phyloP scores from a whole-genome alignment of 352 stramenopile genomes.

The Pythium coloratum region DNA sequence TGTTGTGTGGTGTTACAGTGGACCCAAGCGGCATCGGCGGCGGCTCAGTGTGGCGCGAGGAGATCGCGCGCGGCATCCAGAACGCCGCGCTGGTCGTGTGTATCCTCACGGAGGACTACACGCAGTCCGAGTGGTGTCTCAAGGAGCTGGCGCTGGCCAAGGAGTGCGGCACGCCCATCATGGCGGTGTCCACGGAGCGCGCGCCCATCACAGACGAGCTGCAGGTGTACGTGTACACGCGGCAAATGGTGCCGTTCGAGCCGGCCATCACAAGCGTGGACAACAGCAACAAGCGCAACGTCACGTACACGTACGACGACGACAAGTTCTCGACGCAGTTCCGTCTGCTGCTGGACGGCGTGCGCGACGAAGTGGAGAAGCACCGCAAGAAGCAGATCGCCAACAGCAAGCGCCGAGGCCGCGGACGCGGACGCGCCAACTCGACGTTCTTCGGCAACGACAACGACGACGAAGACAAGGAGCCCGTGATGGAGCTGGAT shows the following conservation, averaged over 20 bases:
- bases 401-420: slow-evolving; percentile 31
- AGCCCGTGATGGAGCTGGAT: slow-evolving; percentile 28
- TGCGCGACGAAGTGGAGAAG: slow-evolving; percentile 77
- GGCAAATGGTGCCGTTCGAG: slow-evolving; percentile 83
- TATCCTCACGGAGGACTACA: slow-evolving; percentile 75
- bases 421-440: slow-evolving; percentile 10
- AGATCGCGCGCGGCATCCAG: slow-evolving; percentile 78
- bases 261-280: slow-evolving; percentile 60
- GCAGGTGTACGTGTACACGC: slow-evolving; percentile 85
- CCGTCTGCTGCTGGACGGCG: slow-evolving; percentile 63
- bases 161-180: slow-evolving; percentile 62
- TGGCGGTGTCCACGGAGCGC: slow-evolving; percentile 65
- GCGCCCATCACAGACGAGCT: slow-evolving; percentile 65
- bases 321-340: slow-evolving; percentile 55
- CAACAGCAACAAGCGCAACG: slow-evolving; percentile 49
- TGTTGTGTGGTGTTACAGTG: slow-evolving; percentile 32
- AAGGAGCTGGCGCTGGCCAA: slow-evolving; percentile 81
- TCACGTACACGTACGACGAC: slow-evolving; percentile 72
- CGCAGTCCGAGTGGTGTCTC: slow-evolving; percentile 72
- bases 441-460: slow-evolving; percentile 17
- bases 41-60: slow-evolving; percentile 76
- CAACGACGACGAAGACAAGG: slow-evolving; percentile 12
- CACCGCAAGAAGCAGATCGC: slow-evolving; percentile 52
- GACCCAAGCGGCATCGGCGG: slow-evolving; percentile 78
- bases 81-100: slow-evolving; percentile 73